phyloP scores from a whole-genome alignment of 176 grass and related monocot species.

The Rhipidocladum racemiflorum region DNA sequence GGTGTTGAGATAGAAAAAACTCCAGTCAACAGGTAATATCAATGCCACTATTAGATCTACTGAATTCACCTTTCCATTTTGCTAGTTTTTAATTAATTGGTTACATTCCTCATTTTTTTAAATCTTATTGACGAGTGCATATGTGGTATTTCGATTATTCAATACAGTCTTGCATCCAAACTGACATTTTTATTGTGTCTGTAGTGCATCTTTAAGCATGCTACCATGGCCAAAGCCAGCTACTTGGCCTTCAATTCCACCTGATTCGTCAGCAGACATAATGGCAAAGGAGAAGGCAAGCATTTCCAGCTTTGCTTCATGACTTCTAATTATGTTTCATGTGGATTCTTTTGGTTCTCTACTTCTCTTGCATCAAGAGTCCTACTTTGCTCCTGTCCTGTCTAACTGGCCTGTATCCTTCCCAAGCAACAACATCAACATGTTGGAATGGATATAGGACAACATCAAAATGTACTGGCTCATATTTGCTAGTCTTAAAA shows the following conservation, averaged over 20 bases:
- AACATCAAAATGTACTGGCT: no score
- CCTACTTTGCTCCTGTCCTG: slow-evolving; percentile 1
- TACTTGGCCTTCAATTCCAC: slow-evolving; percentile 86
- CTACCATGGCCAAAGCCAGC: slow-evolving; percentile 97
- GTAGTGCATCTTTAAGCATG: slow-evolving; percentile 96
- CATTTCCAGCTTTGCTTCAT: slow-evolving; percentile 29
- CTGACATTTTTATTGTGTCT: slow-evolving; percentile 22
- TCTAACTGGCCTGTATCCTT: slow-evolving; percentile 24
- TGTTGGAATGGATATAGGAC: slow-evolving; percentile 32
- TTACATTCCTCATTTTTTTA: slow-evolving; percentile 11
- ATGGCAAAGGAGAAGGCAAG: slow-evolving; percentile 95
- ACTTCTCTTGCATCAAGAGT: slow-evolving; percentile 24
- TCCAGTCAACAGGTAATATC: slow-evolving; percentile 83
- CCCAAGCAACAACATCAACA: neutral
- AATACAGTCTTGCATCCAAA: slow-evolving; percentile 14
- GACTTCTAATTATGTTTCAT: slow-evolving; percentile 40
- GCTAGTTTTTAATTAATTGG: neutral
- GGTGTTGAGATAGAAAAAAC: slow-evolving; percentile 93
- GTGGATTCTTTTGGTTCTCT: slow-evolving; percentile 29
- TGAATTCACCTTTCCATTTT: neutral
- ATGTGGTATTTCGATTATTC: slow-evolving; percentile 16
- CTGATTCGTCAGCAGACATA: slow-evolving; percentile 75
- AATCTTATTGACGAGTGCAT: slow-evolving; percentile 1
- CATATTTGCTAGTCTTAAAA: neutral
- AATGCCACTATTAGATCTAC: slow-evolving; percentile 25